Evolutionary conservation across 2,329 filamentous ascomycete species (phyloP), one percentile per base, ranked within the genome.

Genomic region (Pezicula radicicola): DNA sequence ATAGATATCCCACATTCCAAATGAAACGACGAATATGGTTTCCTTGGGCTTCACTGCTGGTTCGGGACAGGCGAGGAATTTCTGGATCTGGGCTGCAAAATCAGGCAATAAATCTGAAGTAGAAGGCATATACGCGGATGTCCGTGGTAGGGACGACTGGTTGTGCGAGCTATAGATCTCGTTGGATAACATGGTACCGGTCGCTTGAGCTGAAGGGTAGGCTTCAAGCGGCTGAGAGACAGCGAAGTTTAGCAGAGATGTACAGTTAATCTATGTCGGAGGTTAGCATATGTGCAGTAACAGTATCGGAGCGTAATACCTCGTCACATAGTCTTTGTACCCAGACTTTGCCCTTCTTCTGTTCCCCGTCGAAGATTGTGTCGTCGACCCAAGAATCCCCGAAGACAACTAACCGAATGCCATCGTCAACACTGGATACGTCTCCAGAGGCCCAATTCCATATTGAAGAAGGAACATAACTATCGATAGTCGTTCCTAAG

Each of bases 1-100:
- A 33, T 65, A 66, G 16, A 67, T 55, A 39, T 68, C 65, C 65
- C 65, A 68, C 18, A 65, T 60, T n/a, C 65, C 65, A 16, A 66
- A 58, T 8, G 63, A 65, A 2, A 68, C 7, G 13, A 65, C 47
- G 40, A 66, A 67, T 12, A 66, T 52, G 2, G 59, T 67, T 39
- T 61, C 56, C 10, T 16, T 47, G 2, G 58, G 49, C 25, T 46
- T 46, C 0, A 28, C 21, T 9, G 19, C 48, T 4, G 60, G 54
- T 19, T 49, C 39, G 12, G 61, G 59, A 0, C 64, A 53, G 6
- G 56, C 44, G 36, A 65, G 52, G 46, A 58, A 67, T 8, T 58
- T 46, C 46, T 62, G 46, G 25, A 67, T 53, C 53, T 68, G 64
- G 3, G 55, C 46, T 10, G 54, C 53, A 7, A 67, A 52, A 49